Base-by-base conservation (phyloP, 2,329 filamentous ascomycete species). In the Fusarium foetens region DNA sequence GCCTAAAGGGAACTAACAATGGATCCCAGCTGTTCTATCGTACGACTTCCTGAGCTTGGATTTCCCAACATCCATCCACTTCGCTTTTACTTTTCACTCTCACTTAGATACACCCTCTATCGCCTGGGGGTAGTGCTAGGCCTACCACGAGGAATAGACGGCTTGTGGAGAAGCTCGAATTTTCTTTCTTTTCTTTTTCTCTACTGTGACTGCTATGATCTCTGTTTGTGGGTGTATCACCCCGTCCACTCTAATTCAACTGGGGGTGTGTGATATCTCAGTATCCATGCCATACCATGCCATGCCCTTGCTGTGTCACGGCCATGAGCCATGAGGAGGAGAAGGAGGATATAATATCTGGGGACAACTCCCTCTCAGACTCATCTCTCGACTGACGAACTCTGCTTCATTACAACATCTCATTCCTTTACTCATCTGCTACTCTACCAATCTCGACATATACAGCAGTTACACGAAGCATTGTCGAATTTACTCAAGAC, bases 121-220 rank as follows among this genome's bases (percentile, higher is more conserved):
- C 5, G 23, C 33, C 41, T 36, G 41, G 54, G 54, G 54, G 54
- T 58, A 49, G 17, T 43, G 42, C 67, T 33, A 62, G 63, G 63
- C 65, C 31, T 49, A 23, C 46, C 70, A 74, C 73, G 68, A 77
- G 70, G 73, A 77, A 74, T 71, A 60, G 59, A 74, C 75, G 75
- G 75, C 75, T 73, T 77, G 75, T 77, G 75, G 75, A 77, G 75
- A 74, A 68, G 49, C 17, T 25, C 23, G 35, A 41, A 33, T 58
- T 60, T 58, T 62, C 63, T 71, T 70, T 54, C 63, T 52, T 73
- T 60, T 42, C 58, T 66, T 66, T 71, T 60, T 43, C 35, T 16
- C 14, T 21, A n/a, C n/a, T n/a, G n/a, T n/a, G n/a, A n/a, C n/a
- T n/a, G n/a, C n/a, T n/a, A n/a, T n/a, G n/a, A n/a, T 72, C 61